Base-by-base conservation (phyloP, 2,329 filamentous ascomycete species). In the Verticillium albo-atrum region DNA sequence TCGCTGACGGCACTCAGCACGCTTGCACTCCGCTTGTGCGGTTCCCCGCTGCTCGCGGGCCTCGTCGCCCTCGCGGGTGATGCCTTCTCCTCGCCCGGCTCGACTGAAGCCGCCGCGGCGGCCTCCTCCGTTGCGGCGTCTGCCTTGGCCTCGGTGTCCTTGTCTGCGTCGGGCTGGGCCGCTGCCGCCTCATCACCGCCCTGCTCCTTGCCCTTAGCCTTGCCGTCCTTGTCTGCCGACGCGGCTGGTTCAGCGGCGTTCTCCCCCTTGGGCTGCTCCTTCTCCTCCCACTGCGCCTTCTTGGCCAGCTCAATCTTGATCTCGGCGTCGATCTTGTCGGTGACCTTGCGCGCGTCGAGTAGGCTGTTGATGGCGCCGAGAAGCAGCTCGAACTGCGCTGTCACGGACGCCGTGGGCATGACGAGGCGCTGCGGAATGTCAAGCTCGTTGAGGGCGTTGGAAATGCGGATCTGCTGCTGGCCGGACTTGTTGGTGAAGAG, bases 21-120 rank as follows among this genome's bases (percentile, higher is more conserved):
- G 71, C 91, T 96, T 1, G 91, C 91, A 70, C 91, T 95, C 61
- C 92, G 84, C 77, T 96, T 96, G 64, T 89, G 88, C 0, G 74
- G 66, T 9, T 70, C 71, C 50, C 75, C 70, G 62, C 77, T 78
- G 62, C 75, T 78, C 15, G 69, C 71, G 2, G 75, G 75, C 52
- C 74, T 68, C 68, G 68, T 69, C 61, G 68, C 71, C 61, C 73
- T 63, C 17, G 66, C 63, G 14, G 56, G 56, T 4, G 67, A 62
- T 2, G 64, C 61, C 58, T 67, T 58, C 56, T 65, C 54, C 59
- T 68, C 52, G 60, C 28, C 34, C 32, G 58, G 55, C 5, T 58
- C 58, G 17, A 60, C 47, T 14, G 61, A 42, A 35, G 52, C 54
- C 34, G 55, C 14, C 6, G 60, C 55, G n/a, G 54, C 34, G 14